Base-by-base conservation (phyloP, 2,329 filamentous ascomycete genomes). In the Coniochaeta sp. region DNA sequence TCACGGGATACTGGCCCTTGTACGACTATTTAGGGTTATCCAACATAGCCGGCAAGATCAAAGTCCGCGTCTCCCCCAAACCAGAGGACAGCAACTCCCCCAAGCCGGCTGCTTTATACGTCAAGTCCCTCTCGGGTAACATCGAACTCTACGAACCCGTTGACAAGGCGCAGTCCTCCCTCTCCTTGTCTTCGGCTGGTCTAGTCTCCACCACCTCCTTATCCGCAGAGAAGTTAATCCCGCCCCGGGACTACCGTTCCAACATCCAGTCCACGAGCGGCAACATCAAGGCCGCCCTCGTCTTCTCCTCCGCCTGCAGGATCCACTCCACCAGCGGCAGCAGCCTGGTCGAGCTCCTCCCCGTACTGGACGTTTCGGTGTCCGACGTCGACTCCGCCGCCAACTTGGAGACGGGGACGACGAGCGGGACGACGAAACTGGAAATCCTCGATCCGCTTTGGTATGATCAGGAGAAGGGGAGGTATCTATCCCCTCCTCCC, bases 1-100 rank as follows among this genome's bases (percentile, higher is more conserved):
- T 82, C 55, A 53, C 54, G 13, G 78, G 78, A 27, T 71, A 68
- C 61, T 80, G 75, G 66, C 75, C 78, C 1, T 65, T 81, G 1
- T 75, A 73, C 59, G 74, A 79, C 57, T 62, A 70, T 27, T 68
- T 82, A 12, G 63, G 53, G 16, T 61, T 80, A n/a, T 57, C 63
- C 16, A 70, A 73, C 7, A 65, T 66, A 0, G 74, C 77, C 0
- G 78, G 78, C 46, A 57, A 65, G 50, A 62, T 80, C 52, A 53
- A 53, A 14, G 65, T 68, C 3, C 66, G 65, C 30, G 63, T 81
- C 50, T 64, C 62, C 12, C 74, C 74, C 6, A 65, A 75, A 56
- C 61, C 65, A 0, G 69, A 58, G n/a, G 62, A 68, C 33, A 55
- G 63, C 7, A 56, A 64, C n/a, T 47, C 56, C 6, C 67, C 69